Conservation (phyloP, 768 basidiomycete species). For the Rossbeevera mucosa region DNA sequence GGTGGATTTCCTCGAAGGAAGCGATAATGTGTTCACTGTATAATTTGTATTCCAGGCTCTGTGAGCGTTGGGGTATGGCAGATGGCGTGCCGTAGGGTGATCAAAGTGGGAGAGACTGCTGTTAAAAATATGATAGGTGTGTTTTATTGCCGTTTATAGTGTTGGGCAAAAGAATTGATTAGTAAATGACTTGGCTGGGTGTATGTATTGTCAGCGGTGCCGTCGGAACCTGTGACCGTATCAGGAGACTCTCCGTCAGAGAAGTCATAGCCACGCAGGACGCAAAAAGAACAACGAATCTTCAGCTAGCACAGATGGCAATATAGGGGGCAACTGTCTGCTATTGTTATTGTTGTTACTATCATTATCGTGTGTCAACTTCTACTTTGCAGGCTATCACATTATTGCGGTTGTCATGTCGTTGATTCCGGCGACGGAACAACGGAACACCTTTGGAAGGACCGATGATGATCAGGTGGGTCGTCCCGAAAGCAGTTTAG, state of each 20-base stretch:
- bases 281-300: not conserved
- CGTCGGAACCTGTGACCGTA: constrained; percentile 20
- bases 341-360: constrained; percentile 3
- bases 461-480: not conserved
- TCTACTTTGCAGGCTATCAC: constrained; percentile 4
- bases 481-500: not conserved
- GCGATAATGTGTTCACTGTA: not conserved
- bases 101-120: constrained; percentile 68
- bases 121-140: constrained; percentile 59
- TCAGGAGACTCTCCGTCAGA: constrained; percentile 15
- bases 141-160: constrained; percentile 4
- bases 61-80: constrained; percentile 95
- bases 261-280: constrained; percentile 14
- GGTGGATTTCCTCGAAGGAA: constrained; percentile 18
- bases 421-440: not conserved
- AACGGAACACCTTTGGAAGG: constrained; percentile 6
- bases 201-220: constrained; percentile 6
- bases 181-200: not conserved
- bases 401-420: not conserved
- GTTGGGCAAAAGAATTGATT: not conserved
- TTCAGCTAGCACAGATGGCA: constrained; percentile 4
- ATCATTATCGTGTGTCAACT: constrained; percentile 18
- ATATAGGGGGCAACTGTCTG: constrained; percentile 1
- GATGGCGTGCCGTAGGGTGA: constrained; percentile 87
- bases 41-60: constrained; percentile 51